Conservation (phyloP, 805 yeast genomes). For the Naumovozyma dairenensis region DNA sequence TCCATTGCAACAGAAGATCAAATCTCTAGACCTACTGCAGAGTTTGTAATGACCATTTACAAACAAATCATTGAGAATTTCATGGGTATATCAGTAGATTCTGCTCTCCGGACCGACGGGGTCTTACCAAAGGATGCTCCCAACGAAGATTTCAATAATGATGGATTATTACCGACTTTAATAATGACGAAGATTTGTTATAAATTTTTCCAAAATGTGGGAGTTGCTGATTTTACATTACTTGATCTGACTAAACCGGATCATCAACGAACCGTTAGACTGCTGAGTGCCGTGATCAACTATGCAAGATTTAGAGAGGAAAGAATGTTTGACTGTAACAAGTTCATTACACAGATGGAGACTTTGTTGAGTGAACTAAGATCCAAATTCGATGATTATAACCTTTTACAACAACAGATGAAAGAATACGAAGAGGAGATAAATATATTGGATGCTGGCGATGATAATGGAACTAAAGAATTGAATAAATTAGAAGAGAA, state of each 20-base stretch:
- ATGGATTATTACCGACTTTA: slow-evolving; percentile 39
- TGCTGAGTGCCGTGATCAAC: slow-evolving; percentile 75
- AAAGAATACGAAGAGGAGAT: slow-evolving; percentile 28
- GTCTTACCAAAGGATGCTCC: slow-evolving; percentile 1
- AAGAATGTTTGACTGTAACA: slow-evolving; percentile 59
- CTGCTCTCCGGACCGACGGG: slow-evolving; percentile 14
- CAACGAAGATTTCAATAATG: slow-evolving; percentile 8
- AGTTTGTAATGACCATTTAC: slow-evolving; percentile 43
- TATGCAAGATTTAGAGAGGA: slow-evolving; percentile 79
- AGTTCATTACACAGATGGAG: slow-evolving; percentile 46
- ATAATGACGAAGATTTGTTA: slow-evolving; percentile 51
- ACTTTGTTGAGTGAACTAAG: slow-evolving; percentile 37
- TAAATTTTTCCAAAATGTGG: slow-evolving; percentile 59
- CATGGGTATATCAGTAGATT: slow-evolving; percentile 40
- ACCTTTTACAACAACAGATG: slow-evolving; percentile 29
- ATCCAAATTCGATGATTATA: slow-evolving; percentile 34
- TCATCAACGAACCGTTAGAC: slow-evolving; percentile 48
- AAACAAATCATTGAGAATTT: slow-evolving; percentile 55
- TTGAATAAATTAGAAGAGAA: slow-evolving; percentile 38
- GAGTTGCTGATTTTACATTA: slow-evolving; percentile 66
- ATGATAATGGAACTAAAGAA: slow-evolving; percentile 10
- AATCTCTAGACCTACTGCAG: slow-evolving; percentile 46
- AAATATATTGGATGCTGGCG: not conserved
- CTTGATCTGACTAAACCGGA: slow-evolving; percentile 74
- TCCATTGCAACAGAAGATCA: slow-evolving; percentile 47